Evolutionary conservation across 2,329 filamentous ascomycete species (phyloP).

Genomic region (Neonectria hederae): DNA sequence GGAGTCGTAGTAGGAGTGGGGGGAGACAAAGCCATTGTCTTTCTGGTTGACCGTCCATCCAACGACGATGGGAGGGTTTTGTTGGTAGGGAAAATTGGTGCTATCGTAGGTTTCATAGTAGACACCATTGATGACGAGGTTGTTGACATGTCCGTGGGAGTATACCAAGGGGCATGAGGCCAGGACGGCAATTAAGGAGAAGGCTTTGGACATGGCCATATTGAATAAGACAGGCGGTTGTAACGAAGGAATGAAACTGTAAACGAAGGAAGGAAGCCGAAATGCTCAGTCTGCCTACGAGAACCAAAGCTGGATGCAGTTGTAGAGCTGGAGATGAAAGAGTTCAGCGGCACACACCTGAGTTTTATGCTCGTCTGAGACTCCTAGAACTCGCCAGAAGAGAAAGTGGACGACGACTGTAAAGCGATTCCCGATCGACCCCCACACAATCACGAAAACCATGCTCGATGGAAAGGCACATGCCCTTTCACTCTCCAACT

Average conservation of each 20-base stretch:
- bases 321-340: not conserved
- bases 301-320: not conserved
- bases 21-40: slow-evolving; percentile 59
- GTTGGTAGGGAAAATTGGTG: slow-evolving; percentile 46
- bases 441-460: slow-evolving; percentile 28
- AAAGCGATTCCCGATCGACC: slow-evolving; percentile 3
- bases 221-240: slow-evolving; percentile 8
- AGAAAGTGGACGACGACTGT: not conserved
- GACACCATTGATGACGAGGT: slow-evolving; percentile 56
- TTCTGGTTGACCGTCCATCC: slow-evolving; percentile 55
- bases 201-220: slow-evolving; percentile 18
- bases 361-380: slow-evolving; percentile 27
- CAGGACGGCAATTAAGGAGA: slow-evolving; percentile 14
- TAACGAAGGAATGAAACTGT: slow-evolving; percentile 6
- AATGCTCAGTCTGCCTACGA: not conserved
- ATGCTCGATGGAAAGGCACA: slow-evolving; percentile 19
- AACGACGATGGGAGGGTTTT: slow-evolving; percentile 48
- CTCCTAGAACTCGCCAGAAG: not conserved
- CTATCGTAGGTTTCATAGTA: slow-evolving; percentile 54
- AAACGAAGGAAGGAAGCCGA: slow-evolving; percentile 22
- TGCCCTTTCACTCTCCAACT: slow-evolving; percentile 3
- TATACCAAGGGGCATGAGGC: slow-evolving; percentile 25
- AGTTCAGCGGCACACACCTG: not conserved
- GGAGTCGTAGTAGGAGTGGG: slow-evolving; percentile 50
- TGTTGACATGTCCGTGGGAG: slow-evolving; percentile 54